phyloP scores from a whole-genome alignment of 2,329 filamentous ascomycete genomes.

The Phoma sp. region DNA sequence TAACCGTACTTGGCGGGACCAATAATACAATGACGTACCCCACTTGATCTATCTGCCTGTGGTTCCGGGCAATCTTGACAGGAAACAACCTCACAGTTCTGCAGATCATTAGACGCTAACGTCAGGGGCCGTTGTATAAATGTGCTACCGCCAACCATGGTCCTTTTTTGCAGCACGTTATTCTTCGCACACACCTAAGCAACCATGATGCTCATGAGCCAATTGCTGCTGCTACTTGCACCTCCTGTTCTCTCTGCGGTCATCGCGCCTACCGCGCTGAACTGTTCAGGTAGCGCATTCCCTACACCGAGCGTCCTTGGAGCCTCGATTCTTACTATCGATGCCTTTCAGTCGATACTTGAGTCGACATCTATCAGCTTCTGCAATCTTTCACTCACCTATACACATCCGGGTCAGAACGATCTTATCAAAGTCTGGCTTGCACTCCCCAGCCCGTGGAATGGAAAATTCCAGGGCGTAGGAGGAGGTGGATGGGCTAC shows the following conservation, averaged over 20 bases:
- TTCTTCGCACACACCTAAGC: not conserved
- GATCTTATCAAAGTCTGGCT: conserved; percentile 29
- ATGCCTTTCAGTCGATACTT: conserved; percentile 3
- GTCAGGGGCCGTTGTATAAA: not conserved
- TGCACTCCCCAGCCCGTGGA: conserved; percentile 27
- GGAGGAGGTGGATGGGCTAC: conserved; percentile 36
- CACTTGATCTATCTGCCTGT: not conserved
- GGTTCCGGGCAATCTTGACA: not conserved
- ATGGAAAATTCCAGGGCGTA: conserved; percentile 30
- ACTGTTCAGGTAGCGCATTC: not conserved
- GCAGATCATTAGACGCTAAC: not conserved
- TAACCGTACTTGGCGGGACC: not conserved
- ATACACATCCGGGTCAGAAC: conserved; percentile 26
- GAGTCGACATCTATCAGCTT: conserved; percentile 7
- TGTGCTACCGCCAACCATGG: too few relatives aligned
- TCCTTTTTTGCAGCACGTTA: not conserved
- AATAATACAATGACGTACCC: not conserved
- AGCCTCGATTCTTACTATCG: conserved; percentile 3
- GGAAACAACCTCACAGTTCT: not conserved
- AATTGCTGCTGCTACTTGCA: not conserved
- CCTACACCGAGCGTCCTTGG: conserved; percentile 4
- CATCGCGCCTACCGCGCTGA: not conserved
- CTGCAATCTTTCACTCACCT: conserved; percentile 31
- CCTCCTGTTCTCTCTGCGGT: not conserved
- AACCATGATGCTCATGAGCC: conserved; percentile 4